A percentile compares a stretch with the other conserved stretches of the same genome.
phyloP scores from a whole-genome alignment of 2,329 filamentous ascomycete species.

The Monosporascus sp. region DNA sequence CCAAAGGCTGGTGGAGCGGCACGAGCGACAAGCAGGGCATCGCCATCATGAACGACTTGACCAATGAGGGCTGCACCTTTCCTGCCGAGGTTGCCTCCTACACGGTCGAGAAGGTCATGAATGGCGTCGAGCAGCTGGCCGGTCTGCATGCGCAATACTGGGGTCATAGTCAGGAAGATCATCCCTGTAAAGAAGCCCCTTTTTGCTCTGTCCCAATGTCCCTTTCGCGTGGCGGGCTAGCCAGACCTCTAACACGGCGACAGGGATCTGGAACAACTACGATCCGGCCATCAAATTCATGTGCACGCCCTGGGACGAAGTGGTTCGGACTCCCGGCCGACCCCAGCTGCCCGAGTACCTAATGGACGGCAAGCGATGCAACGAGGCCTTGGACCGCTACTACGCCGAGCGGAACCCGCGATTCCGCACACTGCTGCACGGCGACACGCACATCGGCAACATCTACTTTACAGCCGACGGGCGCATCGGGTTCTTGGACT shows the following conservation, averaged over 20 bases:
- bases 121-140: conserved; percentile 34
- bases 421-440: conserved; percentile 36
- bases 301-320: conserved; percentile 21
- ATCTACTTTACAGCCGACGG: conserved; percentile 33
- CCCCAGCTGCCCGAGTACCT: conserved; percentile 31
- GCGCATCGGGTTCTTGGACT: conserved; percentile 35
- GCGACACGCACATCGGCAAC: conserved; percentile 38
- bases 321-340: conserved; percentile 24
- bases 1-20: conserved; percentile 32
- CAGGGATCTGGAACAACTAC: conserved; percentile 31
- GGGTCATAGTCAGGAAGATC: conserved; percentile 21
- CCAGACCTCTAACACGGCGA: background rate
- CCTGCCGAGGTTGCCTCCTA: conserved; percentile 26
- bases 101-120: conserved; percentile 25
- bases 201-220: no score
- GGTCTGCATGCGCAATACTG: conserved; percentile 34
- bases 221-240: no score
- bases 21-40: conserved; percentile 30
- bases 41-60: conserved; percentile 31
- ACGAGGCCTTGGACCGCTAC: conserved; percentile 30
- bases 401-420: conserved; percentile 30
- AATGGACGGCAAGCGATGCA: conserved; percentile 28
- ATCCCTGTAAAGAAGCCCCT: conserved; percentile 8
- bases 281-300: conserved; percentile 31
- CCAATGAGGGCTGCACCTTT: conserved; percentile 27